phyloP scores from a whole-genome alignment of 2,329 filamentous ascomycete species.

The Thermochaetoides dissita region DNA sequence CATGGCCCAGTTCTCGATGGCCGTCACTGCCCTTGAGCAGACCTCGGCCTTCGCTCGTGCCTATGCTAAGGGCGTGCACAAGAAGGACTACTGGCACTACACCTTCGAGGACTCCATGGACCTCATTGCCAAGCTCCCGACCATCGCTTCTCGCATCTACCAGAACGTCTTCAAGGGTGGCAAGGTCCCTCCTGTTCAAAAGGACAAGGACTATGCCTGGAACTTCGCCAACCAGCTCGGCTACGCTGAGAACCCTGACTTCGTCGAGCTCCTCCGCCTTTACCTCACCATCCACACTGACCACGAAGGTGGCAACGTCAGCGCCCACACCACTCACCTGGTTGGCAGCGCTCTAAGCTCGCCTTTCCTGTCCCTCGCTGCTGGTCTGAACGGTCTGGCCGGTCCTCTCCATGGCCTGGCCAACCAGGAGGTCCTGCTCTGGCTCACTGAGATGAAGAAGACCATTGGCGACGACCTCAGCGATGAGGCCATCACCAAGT shows the following conservation, averaged over 20 bases:
- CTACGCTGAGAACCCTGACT: conserved; percentile 88
- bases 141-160: conserved; percentile 96
- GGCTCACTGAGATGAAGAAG: conserved; percentile 99
- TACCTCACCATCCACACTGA: conserved; percentile 99
- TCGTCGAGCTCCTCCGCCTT: conserved; percentile 93
- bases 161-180: conserved; percentile 99
- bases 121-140: conserved; percentile 97
- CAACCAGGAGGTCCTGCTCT: conserved; percentile 99
- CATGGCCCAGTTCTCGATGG: conserved; percentile 98
- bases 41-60: conserved; percentile 96
- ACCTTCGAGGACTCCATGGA: conserved; percentile 99
- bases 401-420: conserved; percentile 97
- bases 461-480: conserved; percentile 82
- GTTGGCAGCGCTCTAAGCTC: conserved; percentile 95
- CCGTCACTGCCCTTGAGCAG: conserved; percentile 95
- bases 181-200: conserved; percentile 89
- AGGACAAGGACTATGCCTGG: conserved; percentile 98
- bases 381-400: conserved; percentile 94
- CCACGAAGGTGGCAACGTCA: conserved; percentile 98
- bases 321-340: conserved; percentile 94
- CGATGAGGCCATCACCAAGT: conserved; percentile 93
- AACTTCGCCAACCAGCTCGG: conserved; percentile 99
- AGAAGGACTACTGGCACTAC: conserved; percentile 99
- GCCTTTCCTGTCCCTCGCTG: conserved; percentile 89
- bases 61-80: conserved; percentile 97